These are phyloP conservation scores for Mallotus nudiflorus DNA, from an alignment of 345 rosid species.

Conservation along the genomic window DNA sequence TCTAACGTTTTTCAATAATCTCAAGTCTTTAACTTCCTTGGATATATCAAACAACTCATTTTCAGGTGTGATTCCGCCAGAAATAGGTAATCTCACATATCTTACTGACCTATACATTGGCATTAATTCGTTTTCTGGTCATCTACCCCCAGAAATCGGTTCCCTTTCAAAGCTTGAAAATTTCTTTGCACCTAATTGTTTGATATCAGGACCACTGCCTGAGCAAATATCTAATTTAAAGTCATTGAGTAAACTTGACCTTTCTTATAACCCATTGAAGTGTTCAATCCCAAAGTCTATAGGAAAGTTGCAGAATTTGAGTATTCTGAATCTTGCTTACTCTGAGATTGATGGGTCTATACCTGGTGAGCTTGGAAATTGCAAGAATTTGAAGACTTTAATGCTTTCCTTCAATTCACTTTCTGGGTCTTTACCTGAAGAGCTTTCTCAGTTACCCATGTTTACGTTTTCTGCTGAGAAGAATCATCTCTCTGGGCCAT, in stretches of 20 bases:
- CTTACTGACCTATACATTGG: conserved; percentile 76
- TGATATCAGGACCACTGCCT: conserved; percentile 75
- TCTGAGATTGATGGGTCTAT: conserved; percentile 63
- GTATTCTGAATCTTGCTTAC: conserved; percentile 54
- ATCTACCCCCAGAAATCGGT: conserved; percentile 70
- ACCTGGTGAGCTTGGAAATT: conserved; percentile 71
- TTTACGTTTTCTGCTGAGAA: conserved; percentile 66
- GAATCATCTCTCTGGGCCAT: conserved; percentile 67
- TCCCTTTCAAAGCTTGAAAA: conserved; percentile 49
- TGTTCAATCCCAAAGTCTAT: conserved; percentile 56
- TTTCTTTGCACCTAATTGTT: conserved; percentile 56
- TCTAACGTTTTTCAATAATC: conserved; percentile 37
- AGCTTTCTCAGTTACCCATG: conserved; percentile 60
- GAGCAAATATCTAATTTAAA: conserved; percentile 47
- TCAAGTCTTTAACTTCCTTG: conserved; percentile 48
- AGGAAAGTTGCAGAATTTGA: conserved; percentile 55
- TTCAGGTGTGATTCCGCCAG: conserved; percentile 55
- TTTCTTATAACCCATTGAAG: conserved; percentile 79
- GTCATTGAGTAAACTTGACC: conserved; percentile 58
- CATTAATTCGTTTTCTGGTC: conserved; percentile 61
- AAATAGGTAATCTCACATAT: conserved; percentile 52
- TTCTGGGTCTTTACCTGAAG: conserved; percentile 62
- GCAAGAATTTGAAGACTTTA: conserved; percentile 60
- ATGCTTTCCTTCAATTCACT: conserved; percentile 70
- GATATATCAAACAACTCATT: conserved; percentile 78